Percentiles rank a stretch among this genome's conserved stretches.
Evolutionary conservation across 2,329 filamentous ascomycete genomes (phyloP).

Genomic region (Cladosporium cucumerinum): DNA sequence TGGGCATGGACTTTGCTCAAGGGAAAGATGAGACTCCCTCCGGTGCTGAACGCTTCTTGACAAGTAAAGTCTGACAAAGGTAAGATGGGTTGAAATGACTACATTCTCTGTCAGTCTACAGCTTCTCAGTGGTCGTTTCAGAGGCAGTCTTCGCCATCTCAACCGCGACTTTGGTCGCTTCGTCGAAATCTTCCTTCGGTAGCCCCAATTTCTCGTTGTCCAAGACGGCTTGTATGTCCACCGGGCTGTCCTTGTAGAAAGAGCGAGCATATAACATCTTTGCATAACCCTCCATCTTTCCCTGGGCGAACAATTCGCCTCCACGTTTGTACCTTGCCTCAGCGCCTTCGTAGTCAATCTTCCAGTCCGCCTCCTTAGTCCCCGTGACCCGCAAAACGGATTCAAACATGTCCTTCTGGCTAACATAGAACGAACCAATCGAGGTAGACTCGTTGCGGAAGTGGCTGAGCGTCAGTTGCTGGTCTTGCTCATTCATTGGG

Average conservation of each 20-base stretch:
- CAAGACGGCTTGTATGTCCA: slow-evolving; percentile 34
- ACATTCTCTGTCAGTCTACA: background rate
- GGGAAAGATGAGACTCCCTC: slow-evolving; percentile 39
- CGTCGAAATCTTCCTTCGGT: slow-evolving; percentile 26
- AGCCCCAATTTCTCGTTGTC: slow-evolving; percentile 24
- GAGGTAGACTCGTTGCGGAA: slow-evolving; percentile 33
- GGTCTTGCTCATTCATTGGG: slow-evolving; percentile 15
- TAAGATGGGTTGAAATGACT: background rate
- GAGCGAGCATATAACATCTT: slow-evolving; percentile 54
- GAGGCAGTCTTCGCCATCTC: slow-evolving; percentile 10
- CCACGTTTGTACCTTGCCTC: slow-evolving; percentile 50
- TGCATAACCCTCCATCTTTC: slow-evolving; percentile 44
- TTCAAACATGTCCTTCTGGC: slow-evolving; percentile 39
- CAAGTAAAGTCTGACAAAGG: background rate
- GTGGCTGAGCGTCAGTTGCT: slow-evolving; percentile 18
- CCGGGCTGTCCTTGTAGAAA: slow-evolving; percentile 43
- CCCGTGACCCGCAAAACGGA: slow-evolving; percentile 35
- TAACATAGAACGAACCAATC: slow-evolving; percentile 35
- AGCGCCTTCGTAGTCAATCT: slow-evolving; percentile 24
- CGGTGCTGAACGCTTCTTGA: slow-evolving; percentile 1
- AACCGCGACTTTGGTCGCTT: slow-evolving; percentile 22
- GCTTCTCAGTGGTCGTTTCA: background rate
- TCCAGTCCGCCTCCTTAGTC: slow-evolving; percentile 37
- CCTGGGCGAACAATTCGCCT: slow-evolving; percentile 42
- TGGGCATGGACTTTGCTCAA: slow-evolving; percentile 51